phyloP scores from a whole-genome alignment of 257 asterid genomes.

The Catharanthus roseus region DNA sequence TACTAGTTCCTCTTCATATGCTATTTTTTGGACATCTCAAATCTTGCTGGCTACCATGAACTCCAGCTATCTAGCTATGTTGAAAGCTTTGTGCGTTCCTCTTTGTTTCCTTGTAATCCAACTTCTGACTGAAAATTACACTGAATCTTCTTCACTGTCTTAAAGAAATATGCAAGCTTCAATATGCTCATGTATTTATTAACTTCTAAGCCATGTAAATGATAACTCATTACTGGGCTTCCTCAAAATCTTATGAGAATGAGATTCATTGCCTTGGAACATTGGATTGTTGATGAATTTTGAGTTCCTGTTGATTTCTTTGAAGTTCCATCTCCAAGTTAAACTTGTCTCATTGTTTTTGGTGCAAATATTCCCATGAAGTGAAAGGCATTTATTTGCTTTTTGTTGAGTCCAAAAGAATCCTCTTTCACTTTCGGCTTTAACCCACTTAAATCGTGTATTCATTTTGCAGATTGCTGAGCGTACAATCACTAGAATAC shows the following conservation, averaged over 20 bases:
- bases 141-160: neutral
- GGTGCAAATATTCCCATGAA: neutral
- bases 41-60: neutral
- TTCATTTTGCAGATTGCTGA: conserved; percentile 53
- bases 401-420: neutral
- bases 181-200: neutral
- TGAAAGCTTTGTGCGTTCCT: neutral
- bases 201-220: neutral
- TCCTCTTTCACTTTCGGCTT: neutral
- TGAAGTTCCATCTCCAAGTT: neutral
- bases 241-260: neutral
- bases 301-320: neutral
- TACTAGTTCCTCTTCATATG: neutral
- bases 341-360: neutral
- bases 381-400: neutral
- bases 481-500: conserved; percentile 57
- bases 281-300: neutral
- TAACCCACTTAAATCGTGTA: neutral
- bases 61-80: neutral
- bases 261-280: neutral
- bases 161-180: neutral
- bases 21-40: neutral
- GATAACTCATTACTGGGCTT: neutral
- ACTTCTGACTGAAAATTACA: neutral
- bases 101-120: neutral